Conservation (phyloP, 2,329 filamentous ascomycete species). For the Penicillium sp. region DNA sequence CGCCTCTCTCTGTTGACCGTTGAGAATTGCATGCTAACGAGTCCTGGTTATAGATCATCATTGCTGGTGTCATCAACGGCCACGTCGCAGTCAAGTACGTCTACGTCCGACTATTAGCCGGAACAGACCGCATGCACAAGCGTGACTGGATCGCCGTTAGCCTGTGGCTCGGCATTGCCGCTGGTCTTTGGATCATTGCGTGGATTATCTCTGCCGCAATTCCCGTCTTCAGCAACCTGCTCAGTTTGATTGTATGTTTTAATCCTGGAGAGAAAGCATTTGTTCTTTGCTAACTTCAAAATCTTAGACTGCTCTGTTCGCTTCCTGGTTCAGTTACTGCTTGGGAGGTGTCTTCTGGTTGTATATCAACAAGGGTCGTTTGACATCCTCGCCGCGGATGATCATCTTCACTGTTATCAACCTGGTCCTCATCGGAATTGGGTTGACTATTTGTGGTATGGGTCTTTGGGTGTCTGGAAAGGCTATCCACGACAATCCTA, state of each 20-base stretch:
- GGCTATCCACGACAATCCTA: conserved; percentile 42
- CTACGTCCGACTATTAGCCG: conserved; percentile 67
- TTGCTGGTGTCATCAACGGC: conserved; percentile 73
- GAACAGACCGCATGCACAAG: conserved; percentile 62
- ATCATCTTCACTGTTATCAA: conserved; percentile 38
- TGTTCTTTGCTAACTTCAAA: conserved; percentile 15
- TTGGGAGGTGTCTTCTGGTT: conserved; percentile 48
- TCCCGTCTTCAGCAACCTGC: conserved; percentile 70
- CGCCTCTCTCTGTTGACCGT: too few species aligned
- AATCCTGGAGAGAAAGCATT: background rate
- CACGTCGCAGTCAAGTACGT: conserved; percentile 71
- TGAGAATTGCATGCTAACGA: background rate
- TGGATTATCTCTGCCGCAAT: conserved; percentile 74
- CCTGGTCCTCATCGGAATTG: conserved; percentile 32
- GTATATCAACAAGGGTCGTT: conserved; percentile 43
- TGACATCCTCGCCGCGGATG: conserved; percentile 41
- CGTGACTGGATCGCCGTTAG: conserved; percentile 58
- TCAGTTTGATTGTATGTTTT: conserved; percentile 62
- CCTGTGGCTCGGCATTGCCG: conserved; percentile 65
- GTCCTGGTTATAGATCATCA: conserved; percentile 59
- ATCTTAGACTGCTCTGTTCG: conserved; percentile 61
- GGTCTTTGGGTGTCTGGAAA: conserved; percentile 45
- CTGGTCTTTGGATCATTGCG: conserved; percentile 63
- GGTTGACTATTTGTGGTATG: conserved; percentile 38
- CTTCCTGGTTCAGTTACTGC: conserved; percentile 68